Percentiles rank a stretch among this genome's conserved stretches.
Conservation (phyloP, 108 stramenopile genomes). For the Ochromonas danica region DNA sequence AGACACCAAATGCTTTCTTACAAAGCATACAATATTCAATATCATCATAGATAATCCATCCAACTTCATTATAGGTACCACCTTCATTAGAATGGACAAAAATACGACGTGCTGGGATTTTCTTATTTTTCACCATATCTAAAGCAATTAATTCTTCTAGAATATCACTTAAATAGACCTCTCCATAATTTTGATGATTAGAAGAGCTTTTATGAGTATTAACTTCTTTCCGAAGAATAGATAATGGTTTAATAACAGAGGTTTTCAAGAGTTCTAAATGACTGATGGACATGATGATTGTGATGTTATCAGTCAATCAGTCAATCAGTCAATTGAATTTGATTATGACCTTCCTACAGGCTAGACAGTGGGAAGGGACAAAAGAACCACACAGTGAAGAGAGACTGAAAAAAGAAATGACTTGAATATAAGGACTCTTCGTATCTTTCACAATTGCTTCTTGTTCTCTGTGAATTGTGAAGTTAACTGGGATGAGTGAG, state of each 20-base stretch:
- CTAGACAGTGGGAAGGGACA: no score
- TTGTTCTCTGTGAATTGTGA: no score
- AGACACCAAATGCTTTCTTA: neutral
- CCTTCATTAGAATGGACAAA: neutral
- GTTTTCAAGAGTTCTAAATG: neutral
- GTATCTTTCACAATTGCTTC: no score
- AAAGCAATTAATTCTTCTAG: neutral
- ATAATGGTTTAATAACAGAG: neutral
- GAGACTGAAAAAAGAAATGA: no score
- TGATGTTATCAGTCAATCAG: no score
- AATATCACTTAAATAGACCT: neutral
- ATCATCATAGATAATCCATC: conserved; percentile 13
- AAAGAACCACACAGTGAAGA: no score
- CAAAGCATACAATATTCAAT: conserved; percentile 6
- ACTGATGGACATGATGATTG: no score
- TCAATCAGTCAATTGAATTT: no score
- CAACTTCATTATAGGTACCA: neutral
- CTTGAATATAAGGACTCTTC: no score
- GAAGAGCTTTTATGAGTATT: neutral
- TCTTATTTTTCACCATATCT: neutral
- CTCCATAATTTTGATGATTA: neutral
- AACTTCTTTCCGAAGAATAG: neutral
- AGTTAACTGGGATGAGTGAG: no score
- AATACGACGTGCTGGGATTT: neutral
- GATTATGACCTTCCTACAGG: no score